These are phyloP conservation scores for Cerrena zonata DNA, from an alignment of 1,284 basidiomycete genomes.

Conservation along the genomic window DNA sequence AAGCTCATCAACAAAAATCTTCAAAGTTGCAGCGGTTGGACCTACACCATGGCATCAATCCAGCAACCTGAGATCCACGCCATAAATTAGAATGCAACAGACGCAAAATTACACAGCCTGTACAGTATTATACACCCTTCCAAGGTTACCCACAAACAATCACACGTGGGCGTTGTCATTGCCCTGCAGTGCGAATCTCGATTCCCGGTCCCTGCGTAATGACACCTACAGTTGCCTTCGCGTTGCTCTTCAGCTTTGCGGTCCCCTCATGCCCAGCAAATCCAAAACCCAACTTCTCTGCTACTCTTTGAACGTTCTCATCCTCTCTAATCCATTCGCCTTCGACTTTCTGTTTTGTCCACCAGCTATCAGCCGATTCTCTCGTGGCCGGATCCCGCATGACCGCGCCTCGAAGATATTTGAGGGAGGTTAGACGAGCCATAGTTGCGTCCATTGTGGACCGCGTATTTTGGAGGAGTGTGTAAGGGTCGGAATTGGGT, in stretches of 20 bases:
- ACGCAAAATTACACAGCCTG: too few relatives aligned
- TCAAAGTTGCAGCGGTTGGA: too few relatives aligned
- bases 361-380: slow-evolving; percentile 44
- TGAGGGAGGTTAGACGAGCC: slow-evolving; percentile 44
- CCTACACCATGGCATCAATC: too few relatives aligned
- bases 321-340: slow-evolving; percentile 45
- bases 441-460: slow-evolving; percentile 17
- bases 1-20: too few relatives aligned
- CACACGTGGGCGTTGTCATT: too few relatives aligned
- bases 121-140: too few relatives aligned
- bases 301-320: slow-evolving; percentile 42
- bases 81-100: too few relatives aligned
- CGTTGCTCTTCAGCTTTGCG: slow-evolving; percentile 1
- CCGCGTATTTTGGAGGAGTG: slow-evolving; percentile 36
- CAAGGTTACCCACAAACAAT: too few relatives aligned
- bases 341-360: slow-evolving; percentile 47
- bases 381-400: slow-evolving; percentile 49
- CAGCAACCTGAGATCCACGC: too few relatives aligned
- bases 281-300: slow-evolving; percentile 38
- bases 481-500: slow-evolving; percentile 22
- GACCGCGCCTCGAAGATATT: slow-evolving; percentile 48
- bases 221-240: neutral
- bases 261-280: neutral
- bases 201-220: neutral
- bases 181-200: too few relatives aligned